These are phyloP conservation scores for Penicillium canariense DNA, from an alignment of 495 filamentous ascomycete genomes.

Conservation along the genomic window DNA sequence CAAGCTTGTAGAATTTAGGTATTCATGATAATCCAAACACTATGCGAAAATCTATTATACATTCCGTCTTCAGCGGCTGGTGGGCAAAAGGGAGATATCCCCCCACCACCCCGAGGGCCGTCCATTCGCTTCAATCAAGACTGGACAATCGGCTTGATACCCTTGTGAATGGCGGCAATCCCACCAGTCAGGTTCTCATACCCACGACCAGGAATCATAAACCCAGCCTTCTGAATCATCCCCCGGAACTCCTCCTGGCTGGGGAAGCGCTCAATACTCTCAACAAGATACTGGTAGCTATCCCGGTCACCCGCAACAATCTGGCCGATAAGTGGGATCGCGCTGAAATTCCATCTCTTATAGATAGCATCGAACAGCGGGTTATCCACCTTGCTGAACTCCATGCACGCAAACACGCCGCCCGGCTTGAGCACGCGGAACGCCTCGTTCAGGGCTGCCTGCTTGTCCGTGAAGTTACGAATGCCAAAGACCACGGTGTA, in stretches of 20 bases:
- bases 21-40: neutral
- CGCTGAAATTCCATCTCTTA: constrained; percentile 92
- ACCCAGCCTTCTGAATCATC: constrained; percentile 89
- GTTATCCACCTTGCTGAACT: constrained; percentile 84
- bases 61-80: neutral
- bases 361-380: constrained; percentile 78
- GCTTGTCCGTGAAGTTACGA: constrained; percentile 90
- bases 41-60: neutral
- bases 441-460: constrained; percentile 74
- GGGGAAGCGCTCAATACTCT: constrained; percentile 95
- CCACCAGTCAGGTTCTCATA: constrained; percentile 89
- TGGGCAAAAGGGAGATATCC: neutral
- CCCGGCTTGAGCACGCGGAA: constrained; percentile 88
- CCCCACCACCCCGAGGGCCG: neutral
- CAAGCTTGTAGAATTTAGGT: neutral
- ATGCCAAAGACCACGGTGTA: constrained; percentile 99
- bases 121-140: constrained; percentile 10
- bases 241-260: constrained; percentile 75
- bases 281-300: constrained; percentile 97
- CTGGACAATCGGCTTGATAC: constrained; percentile 72
- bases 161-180: constrained; percentile 94
- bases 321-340: constrained; percentile 93
- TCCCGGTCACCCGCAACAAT: constrained; percentile 90
- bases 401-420: constrained; percentile 93
- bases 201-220: constrained; percentile 74